phyloP scores from a whole-genome alignment of 352 stramenopile species.

The Bremia lactucae region DNA sequence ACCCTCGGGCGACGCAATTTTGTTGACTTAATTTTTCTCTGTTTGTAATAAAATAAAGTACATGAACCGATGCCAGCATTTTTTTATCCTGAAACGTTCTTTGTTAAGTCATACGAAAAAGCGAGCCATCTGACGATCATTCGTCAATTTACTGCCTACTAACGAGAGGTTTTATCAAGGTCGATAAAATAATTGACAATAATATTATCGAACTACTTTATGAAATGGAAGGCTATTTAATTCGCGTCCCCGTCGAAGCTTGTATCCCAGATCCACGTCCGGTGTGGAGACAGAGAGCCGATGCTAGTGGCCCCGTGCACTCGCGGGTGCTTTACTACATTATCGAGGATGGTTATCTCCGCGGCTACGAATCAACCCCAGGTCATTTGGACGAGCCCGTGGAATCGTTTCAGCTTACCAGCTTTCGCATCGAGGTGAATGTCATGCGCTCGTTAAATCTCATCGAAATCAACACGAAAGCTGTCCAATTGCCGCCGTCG shows the following conservation, averaged over 20 bases:
- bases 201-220: not conserved
- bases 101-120: no score
- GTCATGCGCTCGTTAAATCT: constrained; percentile 52
- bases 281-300: constrained; percentile 10
- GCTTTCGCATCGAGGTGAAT: constrained; percentile 46
- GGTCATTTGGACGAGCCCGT: constrained; percentile 26
- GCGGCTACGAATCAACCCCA: constrained; percentile 29
- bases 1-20: no score
- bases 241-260: constrained; percentile 35
- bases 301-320: constrained; percentile 7
- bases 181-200: no score
- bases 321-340: constrained; percentile 50
- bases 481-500: constrained; percentile 1
- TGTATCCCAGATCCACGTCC: constrained; percentile 17
- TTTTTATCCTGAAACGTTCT: no score
- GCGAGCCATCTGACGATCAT: no score
- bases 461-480: constrained; percentile 40
- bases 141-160: no score
- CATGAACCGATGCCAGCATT: no score
- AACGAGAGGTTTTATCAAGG: no score
- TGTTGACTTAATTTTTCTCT: no score
- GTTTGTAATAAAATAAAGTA: no score
- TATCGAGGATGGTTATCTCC: constrained; percentile 49
- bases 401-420: constrained; percentile 53
- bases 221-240: constrained; percentile 63